These are phyloP conservation scores for Microdochium trichocladiopsis DNA, from an alignment of 2,329 filamentous ascomycete genomes.

Conservation along the genomic window DNA sequence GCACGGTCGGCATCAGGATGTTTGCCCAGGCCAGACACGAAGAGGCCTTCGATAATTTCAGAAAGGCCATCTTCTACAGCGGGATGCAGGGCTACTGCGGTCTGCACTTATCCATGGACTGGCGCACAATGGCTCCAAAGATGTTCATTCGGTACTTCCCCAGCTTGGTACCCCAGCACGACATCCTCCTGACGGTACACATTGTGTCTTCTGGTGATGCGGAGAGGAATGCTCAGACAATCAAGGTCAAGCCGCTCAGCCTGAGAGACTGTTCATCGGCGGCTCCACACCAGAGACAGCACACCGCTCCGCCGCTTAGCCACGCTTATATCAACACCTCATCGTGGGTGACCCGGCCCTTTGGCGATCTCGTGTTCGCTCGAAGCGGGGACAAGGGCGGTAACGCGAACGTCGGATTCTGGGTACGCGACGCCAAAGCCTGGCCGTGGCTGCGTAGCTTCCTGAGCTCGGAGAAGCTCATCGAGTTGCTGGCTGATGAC, in stretches of 20 bases:
- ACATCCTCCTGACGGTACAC: constrained; percentile 6
- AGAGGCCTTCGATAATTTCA: constrained; percentile 12
- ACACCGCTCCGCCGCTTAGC: neutral
- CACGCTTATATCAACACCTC: constrained; percentile 12
- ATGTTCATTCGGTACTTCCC: constrained; percentile 25
- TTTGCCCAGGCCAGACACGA: constrained; percentile 24
- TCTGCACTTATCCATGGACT: constrained; percentile 25
- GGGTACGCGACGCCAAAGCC: constrained; percentile 25
- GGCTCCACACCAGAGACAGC: neutral
- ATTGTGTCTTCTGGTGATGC: neutral
- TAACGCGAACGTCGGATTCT: constrained; percentile 26
- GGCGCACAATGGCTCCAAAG: constrained; percentile 24
- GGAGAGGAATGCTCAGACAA: neutral
- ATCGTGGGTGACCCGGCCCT: constrained; percentile 7
- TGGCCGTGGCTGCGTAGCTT: constrained; percentile 32
- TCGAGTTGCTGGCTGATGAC: constrained; percentile 33
- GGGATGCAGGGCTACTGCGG: constrained; percentile 25
- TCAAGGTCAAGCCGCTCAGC: neutral
- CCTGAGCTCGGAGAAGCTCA: constrained; percentile 27
- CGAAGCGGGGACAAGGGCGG: constrained; percentile 25
- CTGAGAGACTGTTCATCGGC: neutral
- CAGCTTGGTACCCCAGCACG: constrained; percentile 9
- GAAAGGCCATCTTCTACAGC: constrained; percentile 16
- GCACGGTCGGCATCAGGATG: constrained; percentile 33
- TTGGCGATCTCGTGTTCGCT: constrained; percentile 22